These are phyloP conservation scores for Urtica urens DNA, from an alignment of 306 rosid species.

Conservation along the genomic window DNA sequence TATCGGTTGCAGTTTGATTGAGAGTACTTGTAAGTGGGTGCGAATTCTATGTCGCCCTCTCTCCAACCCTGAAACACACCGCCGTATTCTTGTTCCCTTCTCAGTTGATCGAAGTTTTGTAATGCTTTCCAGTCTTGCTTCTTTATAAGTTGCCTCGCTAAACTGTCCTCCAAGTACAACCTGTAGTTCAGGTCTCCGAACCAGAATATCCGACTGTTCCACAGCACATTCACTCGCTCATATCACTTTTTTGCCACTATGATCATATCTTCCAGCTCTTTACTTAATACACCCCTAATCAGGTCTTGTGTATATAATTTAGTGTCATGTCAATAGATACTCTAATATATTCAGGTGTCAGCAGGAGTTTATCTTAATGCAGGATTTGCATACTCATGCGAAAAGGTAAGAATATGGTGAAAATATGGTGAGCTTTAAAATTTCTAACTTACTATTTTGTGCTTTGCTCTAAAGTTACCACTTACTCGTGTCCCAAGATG, in stretches of 20 bases:
- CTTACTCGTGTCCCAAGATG: conserved; percentile 92
- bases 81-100: conserved; percentile 53
- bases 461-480: conserved; percentile 13
- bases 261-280: too few species aligned
- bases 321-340: too few species aligned
- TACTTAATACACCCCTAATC: too few species aligned
- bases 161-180: conserved; percentile 65
- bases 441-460: too few species aligned
- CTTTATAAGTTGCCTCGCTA: conserved; percentile 58
- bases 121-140: conserved; percentile 74
- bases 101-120: conserved; percentile 78
- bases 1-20: conserved; percentile 49
- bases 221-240: conserved; percentile 15
- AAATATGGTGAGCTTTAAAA: too few species aligned
- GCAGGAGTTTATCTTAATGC: too few species aligned
- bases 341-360: too few species aligned
- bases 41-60: conserved; percentile 81
- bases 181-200: conserved; percentile 96
- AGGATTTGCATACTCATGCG: too few species aligned
- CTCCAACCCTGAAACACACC: conserved; percentile 90
- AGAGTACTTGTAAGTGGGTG: conserved; percentile 82
- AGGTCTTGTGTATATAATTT: too few species aligned
- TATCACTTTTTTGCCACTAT: too few species aligned
- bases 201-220: conserved; percentile 88
- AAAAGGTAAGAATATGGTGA: too few species aligned